Base-by-base conservation (phyloP, 2,329 filamentous ascomycete genomes). In the Harringtonia lauricola region DNA sequence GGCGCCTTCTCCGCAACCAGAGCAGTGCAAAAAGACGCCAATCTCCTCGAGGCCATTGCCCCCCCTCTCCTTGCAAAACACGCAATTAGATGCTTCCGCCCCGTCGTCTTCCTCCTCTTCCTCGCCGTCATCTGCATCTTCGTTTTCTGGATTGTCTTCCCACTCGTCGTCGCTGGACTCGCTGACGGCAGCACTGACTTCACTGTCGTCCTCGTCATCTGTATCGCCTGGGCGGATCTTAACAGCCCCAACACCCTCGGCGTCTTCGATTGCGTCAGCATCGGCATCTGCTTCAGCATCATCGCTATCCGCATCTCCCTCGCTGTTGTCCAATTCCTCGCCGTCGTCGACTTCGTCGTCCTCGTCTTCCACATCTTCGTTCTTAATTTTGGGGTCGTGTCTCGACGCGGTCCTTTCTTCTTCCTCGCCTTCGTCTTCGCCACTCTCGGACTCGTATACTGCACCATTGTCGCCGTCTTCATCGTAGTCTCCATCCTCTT, bases 11-110 rank as follows among this genome's bases (percentile, higher is more conserved):
- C 81, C 81, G 63, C 90, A 96, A 50, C 78, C 72, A 47, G 69
- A 70, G 62, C 90, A 95, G 42, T 80, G 68, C 47, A 95, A 68
- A 59, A 83, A 87, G 46, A 81, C 71, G 60, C 92, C 92, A 51
- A 89, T 85, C 51, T 86, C 83, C 50, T 76, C 80, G 2, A 86
- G 85, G 54, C 90, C 86, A 50, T 90, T 72, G 43, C 92, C 84
- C 63, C 94, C 86, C 51, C 85, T 81, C 59, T 86, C 74, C 45
- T 80, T 79, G 64, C 89, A 95, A 56, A 90, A 94, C 51, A 87
- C 83, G 64, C 61, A 70, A 42, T 57, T 52, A 37, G 63, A 66
- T 42, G 59, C 72, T 3, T 76, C 78, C 45, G 69, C 70, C 24
- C 89, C 73, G 43, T 92, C 85, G 62, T 94, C 86, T 50, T 85